Conservation (phyloP, 176 grass and related monocot species). For the Lolium perenne region DNA sequence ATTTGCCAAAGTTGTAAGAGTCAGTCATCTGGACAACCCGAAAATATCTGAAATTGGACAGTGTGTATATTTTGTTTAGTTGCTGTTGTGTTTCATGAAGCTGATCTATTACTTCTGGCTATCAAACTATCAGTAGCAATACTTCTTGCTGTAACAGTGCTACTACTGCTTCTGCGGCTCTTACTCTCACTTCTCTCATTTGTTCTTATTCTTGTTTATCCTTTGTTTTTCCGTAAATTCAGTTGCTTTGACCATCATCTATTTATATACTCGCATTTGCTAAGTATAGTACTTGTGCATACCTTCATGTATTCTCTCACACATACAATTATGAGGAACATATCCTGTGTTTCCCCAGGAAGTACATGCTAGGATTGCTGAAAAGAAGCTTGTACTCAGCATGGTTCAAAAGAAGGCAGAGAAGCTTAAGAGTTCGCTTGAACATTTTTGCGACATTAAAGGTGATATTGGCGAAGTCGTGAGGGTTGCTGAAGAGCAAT, state of each 20-base stretch:
- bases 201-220: conserved; percentile 2
- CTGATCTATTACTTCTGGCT: conserved; percentile 40
- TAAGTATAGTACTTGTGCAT: conserved; percentile 2
- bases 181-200: conserved; percentile 23
- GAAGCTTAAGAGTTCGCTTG: conserved; percentile 55
- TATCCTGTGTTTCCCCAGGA: conserved; percentile 63
- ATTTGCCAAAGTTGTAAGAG: conserved; percentile 2
- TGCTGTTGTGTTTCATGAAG: conserved; percentile 29
- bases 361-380: conserved; percentile 42
- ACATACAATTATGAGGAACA: conserved; percentile 19
- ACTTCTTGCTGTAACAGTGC: conserved; percentile 21
- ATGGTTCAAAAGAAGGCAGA: conserved; percentile 64
- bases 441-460: conserved; percentile 51
- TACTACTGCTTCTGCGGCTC: conserved; percentile 6
- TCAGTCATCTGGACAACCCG: neutral
- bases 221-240: conserved; percentile 24
- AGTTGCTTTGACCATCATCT: conserved; percentile 33
- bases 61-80: neutral
- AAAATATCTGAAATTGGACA: conserved; percentile 2
- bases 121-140: conserved; percentile 4
- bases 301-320: conserved; percentile 14
- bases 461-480: conserved; percentile 52
- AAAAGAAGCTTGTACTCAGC: conserved; percentile 64
- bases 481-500: conserved; percentile 59
- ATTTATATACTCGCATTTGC: conserved; percentile 17